A percentile compares a stretch with the other conserved stretches of the same genome.
phyloP scores from a whole-genome alignment of 768 basidiomycete genomes.

The Termitomyces sp. region DNA sequence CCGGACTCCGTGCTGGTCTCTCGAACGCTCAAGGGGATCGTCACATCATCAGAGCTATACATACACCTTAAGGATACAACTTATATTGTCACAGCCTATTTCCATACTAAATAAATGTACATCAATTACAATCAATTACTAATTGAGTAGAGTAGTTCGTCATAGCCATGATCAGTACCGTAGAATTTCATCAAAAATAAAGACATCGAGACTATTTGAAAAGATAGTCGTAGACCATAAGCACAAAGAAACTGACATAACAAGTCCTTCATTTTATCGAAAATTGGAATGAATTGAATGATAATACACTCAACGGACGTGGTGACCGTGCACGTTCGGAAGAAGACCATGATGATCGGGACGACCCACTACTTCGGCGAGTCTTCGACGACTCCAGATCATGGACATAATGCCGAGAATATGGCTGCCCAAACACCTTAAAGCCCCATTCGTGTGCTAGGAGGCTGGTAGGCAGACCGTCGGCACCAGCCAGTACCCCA shows the following conservation, averaged over 20 bases:
- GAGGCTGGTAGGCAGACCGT: constrained; percentile 11
- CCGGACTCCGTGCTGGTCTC: too few relatives aligned
- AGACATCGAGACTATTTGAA: not conserved
- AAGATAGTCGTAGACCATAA: not conserved
- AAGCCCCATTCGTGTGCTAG: constrained; percentile 15
- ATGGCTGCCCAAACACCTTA: constrained; percentile 14
- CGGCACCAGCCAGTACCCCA: constrained; percentile 13
- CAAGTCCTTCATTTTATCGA: not conserved
- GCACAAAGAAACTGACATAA: not conserved
- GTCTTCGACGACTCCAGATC: constrained; percentile 9
- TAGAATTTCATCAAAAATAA: not conserved
- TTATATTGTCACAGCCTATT: not conserved
- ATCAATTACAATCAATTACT: not conserved
- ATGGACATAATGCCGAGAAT: constrained; percentile 10
- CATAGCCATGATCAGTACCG: not conserved
- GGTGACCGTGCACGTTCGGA: constrained; percentile 10
- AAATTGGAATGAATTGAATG: constrained; percentile 11
- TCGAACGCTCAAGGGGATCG: too few relatives aligned
- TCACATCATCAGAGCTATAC: too few relatives aligned
- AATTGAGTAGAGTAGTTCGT: not conserved
- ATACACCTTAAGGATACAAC: too few relatives aligned
- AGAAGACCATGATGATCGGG: constrained; percentile 13
- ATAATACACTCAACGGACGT: constrained; percentile 11
- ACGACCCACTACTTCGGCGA: constrained; percentile 9
- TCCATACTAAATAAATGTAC: not conserved